A percentile compares a stretch with the other conserved stretches of the same genome.
phyloP scores from a whole-genome alignment of 108 stramenopile species.

The Mayamaea pseudoterrestris region DNA sequence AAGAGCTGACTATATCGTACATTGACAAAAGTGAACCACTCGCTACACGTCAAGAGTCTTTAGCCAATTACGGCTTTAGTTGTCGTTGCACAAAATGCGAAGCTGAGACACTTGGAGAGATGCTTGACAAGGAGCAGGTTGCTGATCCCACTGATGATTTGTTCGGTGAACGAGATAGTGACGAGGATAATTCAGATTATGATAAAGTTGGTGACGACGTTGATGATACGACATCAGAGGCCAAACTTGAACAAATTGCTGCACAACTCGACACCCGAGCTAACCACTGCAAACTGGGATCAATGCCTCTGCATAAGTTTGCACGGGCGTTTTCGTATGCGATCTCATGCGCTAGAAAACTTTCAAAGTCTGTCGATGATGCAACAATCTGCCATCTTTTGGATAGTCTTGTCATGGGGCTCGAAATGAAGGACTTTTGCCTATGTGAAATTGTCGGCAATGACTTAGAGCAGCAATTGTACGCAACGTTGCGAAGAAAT shows the following conservation, averaged over 20 bases:
- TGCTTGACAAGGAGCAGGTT: neutral
- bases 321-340: conserved; percentile 23
- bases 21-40: conserved; percentile 26
- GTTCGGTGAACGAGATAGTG: conserved; percentile 27
- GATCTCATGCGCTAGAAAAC: too few relatives aligned
- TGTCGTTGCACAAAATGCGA: conserved; percentile 54
- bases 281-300: conserved; percentile 15
- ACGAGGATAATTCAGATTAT: conserved; percentile 16
- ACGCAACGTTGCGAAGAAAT: conserved; percentile 4
- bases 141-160: neutral
- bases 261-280: conserved; percentile 19
- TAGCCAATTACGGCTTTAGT: conserved; percentile 70
- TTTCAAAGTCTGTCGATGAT: too few relatives aligned
- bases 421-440: conserved; percentile 17
- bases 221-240: neutral
- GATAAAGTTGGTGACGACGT: neutral
- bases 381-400: too few relatives aligned
- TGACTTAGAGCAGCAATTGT: conserved; percentile 16
- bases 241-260: conserved; percentile 5
- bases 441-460: conserved; percentile 16
- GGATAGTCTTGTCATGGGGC: neutral
- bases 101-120: conserved; percentile 6
- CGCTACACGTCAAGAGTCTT: conserved; percentile 28
- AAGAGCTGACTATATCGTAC: conserved; percentile 80
- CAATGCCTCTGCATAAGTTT: conserved; percentile 18